These are phyloP conservation scores for Colletotrichum spinosum DNA, from an alignment of 2,329 filamentous ascomycete genomes.

Conservation along the genomic window DNA sequence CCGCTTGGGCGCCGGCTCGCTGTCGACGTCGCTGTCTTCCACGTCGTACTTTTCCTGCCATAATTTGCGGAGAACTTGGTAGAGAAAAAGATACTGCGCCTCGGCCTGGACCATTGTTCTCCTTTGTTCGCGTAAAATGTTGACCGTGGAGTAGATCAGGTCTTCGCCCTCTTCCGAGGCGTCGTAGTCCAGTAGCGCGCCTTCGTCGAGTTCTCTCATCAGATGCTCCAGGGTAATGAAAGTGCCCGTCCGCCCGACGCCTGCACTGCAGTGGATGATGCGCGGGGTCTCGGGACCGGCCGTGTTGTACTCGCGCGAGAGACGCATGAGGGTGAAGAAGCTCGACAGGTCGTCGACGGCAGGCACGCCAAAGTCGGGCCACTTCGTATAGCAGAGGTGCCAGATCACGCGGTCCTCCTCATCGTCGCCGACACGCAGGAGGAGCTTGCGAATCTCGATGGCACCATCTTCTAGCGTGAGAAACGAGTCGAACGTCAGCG, in stretches of 20 bases:
- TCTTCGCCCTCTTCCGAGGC: slow-evolving; percentile 58
- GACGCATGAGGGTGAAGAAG: slow-evolving; percentile 76
- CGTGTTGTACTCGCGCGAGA: slow-evolving; percentile 70
- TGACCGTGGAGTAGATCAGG: slow-evolving; percentile 82
- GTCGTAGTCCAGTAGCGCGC: slow-evolving; percentile 68
- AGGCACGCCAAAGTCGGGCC: slow-evolving; percentile 92
- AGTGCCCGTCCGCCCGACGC: slow-evolving; percentile 92
- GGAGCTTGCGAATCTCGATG: slow-evolving; percentile 81
- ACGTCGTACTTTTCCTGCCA: slow-evolving; percentile 75
- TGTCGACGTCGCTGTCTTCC: slow-evolving; percentile 47
- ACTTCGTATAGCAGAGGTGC: slow-evolving; percentile 87
- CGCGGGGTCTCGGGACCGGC: slow-evolving; percentile 67
- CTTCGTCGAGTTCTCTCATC: slow-evolving; percentile 82
- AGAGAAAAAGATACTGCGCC: slow-evolving; percentile 86
- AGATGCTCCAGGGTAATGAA: slow-evolving; percentile 98
- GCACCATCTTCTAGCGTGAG: slow-evolving; percentile 66
- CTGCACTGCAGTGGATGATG: slow-evolving; percentile 89
- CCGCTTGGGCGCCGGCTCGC: slow-evolving; percentile 64
- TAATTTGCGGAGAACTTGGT: slow-evolving; percentile 82
- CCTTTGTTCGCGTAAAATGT: slow-evolving; percentile 84
- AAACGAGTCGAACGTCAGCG: slow-evolving; percentile 74
- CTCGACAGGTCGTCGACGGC: slow-evolving; percentile 73
- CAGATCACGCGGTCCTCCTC: slow-evolving; percentile 66
- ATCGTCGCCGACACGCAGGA: slow-evolving; percentile 63
- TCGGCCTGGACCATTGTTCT: slow-evolving; percentile 97